A percentile compares a stretch with the other conserved stretches of the same genome.
Evolutionary conservation across 2,329 filamentous ascomycete genomes (phyloP).

Genomic region (Colletotrichum zoysiae): DNA sequence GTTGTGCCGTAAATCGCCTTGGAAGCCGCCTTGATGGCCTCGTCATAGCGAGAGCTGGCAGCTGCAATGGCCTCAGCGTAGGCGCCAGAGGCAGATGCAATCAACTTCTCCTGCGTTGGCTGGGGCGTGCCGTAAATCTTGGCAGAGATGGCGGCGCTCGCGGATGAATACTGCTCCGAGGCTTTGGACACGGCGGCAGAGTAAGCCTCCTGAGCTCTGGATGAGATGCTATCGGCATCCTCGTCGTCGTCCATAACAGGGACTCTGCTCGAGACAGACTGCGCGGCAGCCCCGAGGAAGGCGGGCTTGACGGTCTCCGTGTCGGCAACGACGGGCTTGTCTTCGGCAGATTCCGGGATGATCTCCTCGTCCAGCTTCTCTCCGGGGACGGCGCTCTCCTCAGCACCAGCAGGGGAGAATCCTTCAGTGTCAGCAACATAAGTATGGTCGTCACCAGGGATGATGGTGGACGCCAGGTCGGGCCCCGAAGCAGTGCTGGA

Average conservation of each 20-base stretch:
- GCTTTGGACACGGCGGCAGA: slow-evolving; percentile 74
- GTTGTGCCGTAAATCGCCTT: slow-evolving; percentile 62
- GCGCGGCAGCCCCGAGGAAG: slow-evolving; percentile 64
- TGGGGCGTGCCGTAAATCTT: slow-evolving; percentile 77
- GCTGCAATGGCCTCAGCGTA: slow-evolving; percentile 75
- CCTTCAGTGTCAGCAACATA: slow-evolving; percentile 42
- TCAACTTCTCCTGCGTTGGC: slow-evolving; percentile 70
- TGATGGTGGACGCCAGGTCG: slow-evolving; percentile 40
- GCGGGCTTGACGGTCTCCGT: slow-evolving; percentile 58
- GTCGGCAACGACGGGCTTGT: slow-evolving; percentile 47
- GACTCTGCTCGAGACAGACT: slow-evolving; percentile 61
- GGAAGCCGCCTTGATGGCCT: slow-evolving; percentile 67
- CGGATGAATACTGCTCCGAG: slow-evolving; percentile 75
- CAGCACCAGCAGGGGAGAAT: slow-evolving; percentile 42
- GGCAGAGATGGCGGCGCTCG: slow-evolving; percentile 74
- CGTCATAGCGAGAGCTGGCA: slow-evolving; percentile 70
- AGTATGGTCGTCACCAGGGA: slow-evolving; percentile 40
- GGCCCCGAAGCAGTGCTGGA: slow-evolving; percentile 22
- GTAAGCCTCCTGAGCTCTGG: slow-evolving; percentile 69
- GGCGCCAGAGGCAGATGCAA: slow-evolving; percentile 75
- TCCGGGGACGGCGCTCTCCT: slow-evolving; percentile 39
- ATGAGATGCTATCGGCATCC: slow-evolving; percentile 54
- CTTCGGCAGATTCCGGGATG: slow-evolving; percentile 43
- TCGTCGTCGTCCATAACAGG: slow-evolving; percentile 64
- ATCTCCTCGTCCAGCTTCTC: slow-evolving; percentile 46